Evolutionary conservation across 352 stramenopile genomes (phyloP).

Genomic region (Globisporangium paddicum): DNA sequence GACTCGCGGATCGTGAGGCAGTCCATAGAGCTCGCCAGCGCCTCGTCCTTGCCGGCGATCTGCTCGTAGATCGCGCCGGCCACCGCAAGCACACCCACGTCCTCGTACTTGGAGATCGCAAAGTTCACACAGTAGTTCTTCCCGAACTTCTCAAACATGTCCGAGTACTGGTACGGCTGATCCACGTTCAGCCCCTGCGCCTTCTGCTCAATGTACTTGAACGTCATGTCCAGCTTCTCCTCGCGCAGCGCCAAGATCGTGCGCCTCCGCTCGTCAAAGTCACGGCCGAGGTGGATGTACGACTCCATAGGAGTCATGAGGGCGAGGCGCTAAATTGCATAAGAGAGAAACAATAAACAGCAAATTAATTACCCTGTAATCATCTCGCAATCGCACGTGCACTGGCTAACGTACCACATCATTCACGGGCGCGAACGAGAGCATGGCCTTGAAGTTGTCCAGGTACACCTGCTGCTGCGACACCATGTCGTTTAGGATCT

Average conservation of each 20-base stretch:
- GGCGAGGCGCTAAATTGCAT: constrained; percentile 38
- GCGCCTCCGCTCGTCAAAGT: constrained; percentile 59
- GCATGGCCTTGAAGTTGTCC: constrained; percentile 78
- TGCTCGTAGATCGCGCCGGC: constrained; percentile 68
- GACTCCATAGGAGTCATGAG: constrained; percentile 80
- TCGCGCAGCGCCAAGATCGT: constrained; percentile 57
- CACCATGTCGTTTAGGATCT: constrained; percentile 50
- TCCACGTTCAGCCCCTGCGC: constrained; percentile 42
- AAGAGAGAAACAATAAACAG: constrained; percentile 7
- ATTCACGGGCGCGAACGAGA: constrained; percentile 68
- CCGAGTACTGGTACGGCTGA: constrained; percentile 65
- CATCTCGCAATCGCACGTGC: not conserved
- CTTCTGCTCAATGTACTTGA: constrained; percentile 79
- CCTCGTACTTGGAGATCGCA: constrained; percentile 68
- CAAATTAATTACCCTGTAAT: not conserved
- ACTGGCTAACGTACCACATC: constrained; percentile 33
- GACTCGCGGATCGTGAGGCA: constrained; percentile 62
- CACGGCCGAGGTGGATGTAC: constrained; percentile 57
- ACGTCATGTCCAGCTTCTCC: constrained; percentile 76
- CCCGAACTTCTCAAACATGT: constrained; percentile 80
- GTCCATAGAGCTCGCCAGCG: constrained; percentile 47
- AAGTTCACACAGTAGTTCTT: constrained; percentile 81
- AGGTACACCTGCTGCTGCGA: constrained; percentile 65
- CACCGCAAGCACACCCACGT: constrained; percentile 53
- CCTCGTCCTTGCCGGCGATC: constrained; percentile 61